Evolutionary conservation across 257 asterid species (phyloP).

Genomic region (Lavandula angustifolia): DNA sequence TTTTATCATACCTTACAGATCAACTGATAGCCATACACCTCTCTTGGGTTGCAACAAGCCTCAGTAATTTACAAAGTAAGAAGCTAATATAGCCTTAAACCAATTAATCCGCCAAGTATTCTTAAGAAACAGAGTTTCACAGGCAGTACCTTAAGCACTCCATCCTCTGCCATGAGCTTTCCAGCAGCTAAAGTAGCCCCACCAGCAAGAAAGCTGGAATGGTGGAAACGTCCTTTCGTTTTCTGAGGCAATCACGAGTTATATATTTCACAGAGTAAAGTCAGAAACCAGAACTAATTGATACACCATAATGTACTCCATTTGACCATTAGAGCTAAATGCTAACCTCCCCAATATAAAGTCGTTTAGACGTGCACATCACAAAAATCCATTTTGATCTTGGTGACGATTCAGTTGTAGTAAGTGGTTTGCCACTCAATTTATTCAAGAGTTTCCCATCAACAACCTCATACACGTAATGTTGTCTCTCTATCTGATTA

Average conservation of each 20-base stretch:
- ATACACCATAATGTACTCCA: slow-evolving; percentile 20
- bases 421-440: slow-evolving; percentile 56
- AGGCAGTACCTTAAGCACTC: slow-evolving; percentile 68
- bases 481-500: slow-evolving; percentile 78
- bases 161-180: slow-evolving; percentile 69
- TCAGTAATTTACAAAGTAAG: slow-evolving; percentile 1
- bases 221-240: slow-evolving; percentile 87
- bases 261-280: not conserved
- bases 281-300: slow-evolving; percentile 17
- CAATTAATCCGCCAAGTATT: not conserved
- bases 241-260: slow-evolving; percentile 53
- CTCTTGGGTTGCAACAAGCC: slow-evolving; percentile 17
- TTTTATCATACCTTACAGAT: slow-evolving; percentile 6
- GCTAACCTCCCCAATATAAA: slow-evolving; percentile 76
- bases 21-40: not conserved
- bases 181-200: slow-evolving; percentile 97
- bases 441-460: slow-evolving; percentile 64
- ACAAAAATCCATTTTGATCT: slow-evolving; percentile 90
- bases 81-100: slow-evolving; percentile 1
- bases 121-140: not conserved
- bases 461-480: slow-evolving; percentile 58
- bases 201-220: slow-evolving; percentile 98
- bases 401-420: slow-evolving; percentile 48
- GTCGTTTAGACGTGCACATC: slow-evolving; percentile 84
- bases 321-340: slow-evolving; percentile 16